Base-by-base conservation (phyloP, 257 asterid species). In the Solanum appendiculatum region DNA sequence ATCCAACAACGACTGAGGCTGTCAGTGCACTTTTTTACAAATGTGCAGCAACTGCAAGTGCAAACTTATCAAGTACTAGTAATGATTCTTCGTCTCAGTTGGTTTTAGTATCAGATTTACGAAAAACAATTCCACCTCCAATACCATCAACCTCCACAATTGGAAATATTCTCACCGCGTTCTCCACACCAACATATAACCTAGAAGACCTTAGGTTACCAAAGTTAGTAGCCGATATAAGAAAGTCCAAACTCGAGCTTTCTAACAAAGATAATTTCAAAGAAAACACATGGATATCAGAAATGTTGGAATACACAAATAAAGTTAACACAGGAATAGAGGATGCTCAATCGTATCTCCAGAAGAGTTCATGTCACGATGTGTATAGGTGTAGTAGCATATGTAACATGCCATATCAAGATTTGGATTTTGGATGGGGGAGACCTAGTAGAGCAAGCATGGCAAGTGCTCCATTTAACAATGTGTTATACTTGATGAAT, bases 361-460 rank as follows among this genome's bases (percentile, higher is more conserved):
- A 58, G 58, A 54, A 21, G 40, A 42, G 16, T 66, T 66, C 23
- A 46, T 10, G n/a, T 48, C 58, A 34, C 9, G 78, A 86, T 21
- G 58, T 72, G 23, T 86, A 54, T 20, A 8, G 25, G 2, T 75
- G 29, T 8, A 70, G 14, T 70, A 86, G 77, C 9, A 25, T 54
- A 3, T 25, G 84, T 77, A 40, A n/a, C 44, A 11, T 56, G 12
- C 25, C 85, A 83, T 23, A 18, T 64, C 20, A 33, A 31, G 25
- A 21, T 25, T 39, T 58, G 5, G 85, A 86, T 75, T 86, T 75
- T 36, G 85, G 85, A 25, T 77, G 85, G 85, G 88, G 88, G 29
- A 73, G 66, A 46, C 88, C 88, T 0, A 16, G 13, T 3, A 75
- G 60, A 34, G 85, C 46, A 9, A 86, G 33, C 75, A 21, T 51